phyloP scores from a whole-genome alignment of 2,329 filamentous ascomycete species.

The Neofusicoccum kwambonambiense region DNA sequence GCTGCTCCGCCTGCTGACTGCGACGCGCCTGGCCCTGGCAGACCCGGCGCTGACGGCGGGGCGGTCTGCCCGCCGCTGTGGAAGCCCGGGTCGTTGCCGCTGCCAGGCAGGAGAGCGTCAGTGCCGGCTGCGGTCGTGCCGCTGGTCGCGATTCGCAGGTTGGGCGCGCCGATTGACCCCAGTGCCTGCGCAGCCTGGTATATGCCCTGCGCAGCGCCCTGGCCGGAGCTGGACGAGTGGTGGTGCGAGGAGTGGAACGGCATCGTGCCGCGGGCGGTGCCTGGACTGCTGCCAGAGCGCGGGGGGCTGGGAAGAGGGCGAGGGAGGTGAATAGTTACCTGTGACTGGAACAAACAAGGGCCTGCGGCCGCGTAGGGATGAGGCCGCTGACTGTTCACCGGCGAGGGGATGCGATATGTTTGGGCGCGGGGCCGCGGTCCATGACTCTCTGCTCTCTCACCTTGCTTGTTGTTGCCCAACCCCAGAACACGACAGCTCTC shows the following conservation, averaged over 20 bases:
- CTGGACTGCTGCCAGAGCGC: slow-evolving; percentile 17
- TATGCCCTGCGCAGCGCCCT: slow-evolving; percentile 42
- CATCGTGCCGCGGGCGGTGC: slow-evolving; percentile 25
- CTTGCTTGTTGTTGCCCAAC: not conserved
- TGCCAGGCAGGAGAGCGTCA: slow-evolving; percentile 43
- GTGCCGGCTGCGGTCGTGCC: slow-evolving; percentile 44
- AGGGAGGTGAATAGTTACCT: slow-evolving; percentile 6
- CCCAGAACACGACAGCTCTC: not conserved
- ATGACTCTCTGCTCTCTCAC: not conserved
- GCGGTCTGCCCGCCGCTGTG: slow-evolving; percentile 33
- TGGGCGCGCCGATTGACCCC: slow-evolving; percentile 48
- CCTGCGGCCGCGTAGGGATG: slow-evolving; percentile 15
- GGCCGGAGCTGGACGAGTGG: slow-evolving; percentile 26
- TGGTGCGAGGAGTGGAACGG: slow-evolving; percentile 39
- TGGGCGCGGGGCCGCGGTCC: not conserved
- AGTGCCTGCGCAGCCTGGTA: slow-evolving; percentile 47
- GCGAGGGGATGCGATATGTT: slow-evolving; percentile 8
- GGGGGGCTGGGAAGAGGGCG: not conserved
- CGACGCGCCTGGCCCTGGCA: slow-evolving; percentile 25
- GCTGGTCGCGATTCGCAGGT: slow-evolving; percentile 39
- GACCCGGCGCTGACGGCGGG: slow-evolving; percentile 27
- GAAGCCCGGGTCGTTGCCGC: slow-evolving; percentile 33
- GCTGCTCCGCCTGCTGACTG: slow-evolving; percentile 30
- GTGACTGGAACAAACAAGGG: slow-evolving; percentile 17
- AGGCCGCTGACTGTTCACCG: slow-evolving; percentile 17